phyloP scores from a whole-genome alignment of 345 rosid species.

The Sapria himalayana region DNA sequence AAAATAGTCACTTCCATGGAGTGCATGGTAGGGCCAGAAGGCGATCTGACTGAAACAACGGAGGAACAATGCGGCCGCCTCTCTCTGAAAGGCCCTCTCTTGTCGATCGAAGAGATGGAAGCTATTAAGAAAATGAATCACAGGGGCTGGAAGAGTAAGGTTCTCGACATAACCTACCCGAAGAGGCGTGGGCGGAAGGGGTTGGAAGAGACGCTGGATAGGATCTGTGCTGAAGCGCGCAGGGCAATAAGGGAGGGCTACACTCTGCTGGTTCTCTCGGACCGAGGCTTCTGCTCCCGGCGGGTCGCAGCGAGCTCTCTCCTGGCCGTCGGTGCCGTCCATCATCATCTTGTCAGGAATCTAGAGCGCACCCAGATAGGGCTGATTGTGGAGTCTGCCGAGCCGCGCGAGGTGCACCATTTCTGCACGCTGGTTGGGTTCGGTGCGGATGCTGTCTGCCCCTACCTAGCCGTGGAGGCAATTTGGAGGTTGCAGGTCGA shows the following conservation, averaged over 20 bases:
- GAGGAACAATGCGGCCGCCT: constrained; percentile 97
- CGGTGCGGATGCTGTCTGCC: constrained; percentile 96
- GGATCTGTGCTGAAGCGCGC: constrained; percentile 77
- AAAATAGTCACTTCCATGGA: constrained; percentile 97
- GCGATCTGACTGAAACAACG: constrained; percentile 91
- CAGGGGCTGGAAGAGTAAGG: constrained; percentile 78
- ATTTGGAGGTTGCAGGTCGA: constrained; percentile 87
- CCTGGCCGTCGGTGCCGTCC: constrained; percentile 97
- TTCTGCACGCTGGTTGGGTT: constrained; percentile 94
- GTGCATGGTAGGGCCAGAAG: constrained; percentile 99
- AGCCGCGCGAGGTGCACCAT: constrained; percentile 98
- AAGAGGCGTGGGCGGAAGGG: constrained; percentile 70
- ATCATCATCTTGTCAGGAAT: constrained; percentile 73
- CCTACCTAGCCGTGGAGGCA: constrained; percentile 71
- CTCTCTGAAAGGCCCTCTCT: constrained; percentile 69
- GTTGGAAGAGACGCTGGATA: constrained; percentile 65
- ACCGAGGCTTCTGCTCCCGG: constrained; percentile 83
- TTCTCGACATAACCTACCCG: constrained; percentile 78
- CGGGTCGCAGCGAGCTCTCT: constrained; percentile 92
- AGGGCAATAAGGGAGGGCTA: constrained; percentile 78
- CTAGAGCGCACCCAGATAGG: constrained; percentile 88
- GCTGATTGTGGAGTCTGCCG: constrained; percentile 87
- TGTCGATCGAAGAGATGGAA: constrained; percentile 68
- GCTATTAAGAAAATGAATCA: constrained; percentile 74
- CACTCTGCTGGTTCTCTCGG: constrained; percentile 71